These are phyloP conservation scores for Litchi chinensis DNA, from an alignment of 345 rosid species.

Conservation along the genomic window DNA sequence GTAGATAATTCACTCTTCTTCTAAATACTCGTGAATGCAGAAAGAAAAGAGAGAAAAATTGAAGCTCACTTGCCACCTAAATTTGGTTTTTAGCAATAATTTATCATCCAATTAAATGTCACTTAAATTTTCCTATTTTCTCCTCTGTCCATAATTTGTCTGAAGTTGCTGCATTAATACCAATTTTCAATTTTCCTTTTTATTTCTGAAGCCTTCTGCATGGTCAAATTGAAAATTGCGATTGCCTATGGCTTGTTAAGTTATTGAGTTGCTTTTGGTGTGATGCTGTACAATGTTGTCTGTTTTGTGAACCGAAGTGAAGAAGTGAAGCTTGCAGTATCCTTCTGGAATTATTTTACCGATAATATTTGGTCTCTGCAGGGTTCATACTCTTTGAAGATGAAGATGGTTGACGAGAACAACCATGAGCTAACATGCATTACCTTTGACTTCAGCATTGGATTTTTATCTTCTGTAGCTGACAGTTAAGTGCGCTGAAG, in stretches of 20 bases:
- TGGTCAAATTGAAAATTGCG: background rate
- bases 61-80: background rate
- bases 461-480: conserved; percentile 59
- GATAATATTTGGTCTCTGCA: conserved; percentile 30
- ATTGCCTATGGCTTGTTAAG: background rate
- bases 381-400: conserved; percentile 86
- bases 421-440: conserved; percentile 73
- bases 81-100: background rate
- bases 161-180: background rate
- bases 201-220: background rate
- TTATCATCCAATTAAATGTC: background rate
- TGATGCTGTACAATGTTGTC: background rate
- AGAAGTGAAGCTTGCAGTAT: background rate
- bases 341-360: background rate
- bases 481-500: conserved; percentile 45
- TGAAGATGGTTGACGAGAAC: conserved; percentile 73
- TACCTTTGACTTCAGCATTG: conserved; percentile 67
- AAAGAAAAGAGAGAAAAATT: background rate
- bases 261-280: background rate
- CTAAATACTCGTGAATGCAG: background rate
- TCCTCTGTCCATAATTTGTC: background rate
- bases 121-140: background rate
- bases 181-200: background rate
- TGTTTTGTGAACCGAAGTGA: background rate
- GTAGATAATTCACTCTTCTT: background rate